These are phyloP conservation scores for Talaromyces ruber DNA, from an alignment of 495 filamentous ascomycete species.

Conservation along the genomic window DNA sequence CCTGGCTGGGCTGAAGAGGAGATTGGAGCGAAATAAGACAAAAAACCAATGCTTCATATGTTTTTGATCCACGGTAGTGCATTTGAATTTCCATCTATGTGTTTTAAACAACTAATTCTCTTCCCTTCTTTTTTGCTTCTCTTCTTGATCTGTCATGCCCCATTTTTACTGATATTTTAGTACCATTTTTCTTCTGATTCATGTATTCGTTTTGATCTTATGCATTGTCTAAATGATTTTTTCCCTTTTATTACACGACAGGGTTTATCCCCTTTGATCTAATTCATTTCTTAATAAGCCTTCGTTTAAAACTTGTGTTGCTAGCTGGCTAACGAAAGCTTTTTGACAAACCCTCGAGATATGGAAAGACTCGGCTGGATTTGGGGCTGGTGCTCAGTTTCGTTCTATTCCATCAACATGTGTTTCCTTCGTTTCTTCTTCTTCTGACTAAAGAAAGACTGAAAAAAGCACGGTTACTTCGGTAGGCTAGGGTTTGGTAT, in stretches of 20 bases:
- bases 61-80: not conserved
- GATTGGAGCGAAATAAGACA: conserved; percentile 43
- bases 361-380: conserved; percentile 17
- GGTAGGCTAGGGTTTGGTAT: not conserved
- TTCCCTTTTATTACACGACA: not conserved
- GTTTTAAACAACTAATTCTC: conserved; percentile 22
- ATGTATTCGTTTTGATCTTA: conserved; percentile 18
- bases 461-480: not conserved
- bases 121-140: conserved; percentile 18
- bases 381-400: conserved; percentile 10
- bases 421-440: conserved; percentile 14
- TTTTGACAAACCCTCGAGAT: conserved; percentile 10
- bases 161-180: conserved; percentile 11
- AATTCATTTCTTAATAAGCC: conserved; percentile 8
- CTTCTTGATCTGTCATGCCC: conserved; percentile 12
- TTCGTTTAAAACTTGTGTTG: conserved; percentile 29
- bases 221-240: conserved; percentile 6
- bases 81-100: conserved; percentile 4
- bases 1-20: conserved; percentile 62
- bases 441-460: not conserved
- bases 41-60: conserved; percentile 5
- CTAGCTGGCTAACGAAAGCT: conserved; percentile 33
- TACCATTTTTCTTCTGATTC: conserved; percentile 11
- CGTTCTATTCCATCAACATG: conserved; percentile 9
- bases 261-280: conserved; percentile 1